Evolutionary conservation across 2,329 filamentous ascomycete genomes (phyloP), one percentile per base, ranked within the genome.

Genomic region (Ascochyta pisi): DNA sequence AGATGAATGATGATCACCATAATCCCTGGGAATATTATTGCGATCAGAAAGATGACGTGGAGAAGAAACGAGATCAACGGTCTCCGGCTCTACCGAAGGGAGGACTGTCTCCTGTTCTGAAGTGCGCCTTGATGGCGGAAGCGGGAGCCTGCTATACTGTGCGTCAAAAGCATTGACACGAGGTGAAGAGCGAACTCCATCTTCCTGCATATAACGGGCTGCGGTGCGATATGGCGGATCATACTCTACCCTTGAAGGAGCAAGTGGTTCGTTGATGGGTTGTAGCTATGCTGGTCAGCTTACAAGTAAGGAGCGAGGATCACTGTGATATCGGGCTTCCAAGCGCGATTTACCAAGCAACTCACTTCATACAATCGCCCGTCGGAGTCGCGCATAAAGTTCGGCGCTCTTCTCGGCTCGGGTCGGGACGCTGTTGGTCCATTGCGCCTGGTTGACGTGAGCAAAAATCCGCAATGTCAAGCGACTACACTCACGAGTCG

Each of bases 361-460:
- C 72, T 75, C 69, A 75, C 72, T 67, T 71, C 67, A 44, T 69
- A 74, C 33, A 74, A 33, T 49, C 57, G 66, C 40, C 72, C 72
- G 29, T 73, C 57, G 41, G 66, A 64, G 56, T 65, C 67, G 24
- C 64, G 62, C 58, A 69, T 54, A 3, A 67, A 48, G 13, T 65
- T 62, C 31, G 50, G 60, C 46, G 60, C 46, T 47, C 31, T 56
- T 50, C 53, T 61, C 22, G 47, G 15, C 34, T 48, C 48, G 41
- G 62, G 46, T 34, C 58, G 58, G 48, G 51, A 31, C 34, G 46
- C 50, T 15, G 51, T 27, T 26, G 52, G 50, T 57, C 60, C 65
- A 15, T 38, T 24, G 61, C 54, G 61, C 49, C 67, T 71, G 37
- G 6, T 37, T 9, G 26, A 41, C 9, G 50, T 72, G 27, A 70